A percentile compares a stretch with the other conserved stretches of the same genome.
Evolutionary conservation across 2,329 filamentous ascomycete genomes (phyloP).

Genomic region (Trichoderma gracile): DNA sequence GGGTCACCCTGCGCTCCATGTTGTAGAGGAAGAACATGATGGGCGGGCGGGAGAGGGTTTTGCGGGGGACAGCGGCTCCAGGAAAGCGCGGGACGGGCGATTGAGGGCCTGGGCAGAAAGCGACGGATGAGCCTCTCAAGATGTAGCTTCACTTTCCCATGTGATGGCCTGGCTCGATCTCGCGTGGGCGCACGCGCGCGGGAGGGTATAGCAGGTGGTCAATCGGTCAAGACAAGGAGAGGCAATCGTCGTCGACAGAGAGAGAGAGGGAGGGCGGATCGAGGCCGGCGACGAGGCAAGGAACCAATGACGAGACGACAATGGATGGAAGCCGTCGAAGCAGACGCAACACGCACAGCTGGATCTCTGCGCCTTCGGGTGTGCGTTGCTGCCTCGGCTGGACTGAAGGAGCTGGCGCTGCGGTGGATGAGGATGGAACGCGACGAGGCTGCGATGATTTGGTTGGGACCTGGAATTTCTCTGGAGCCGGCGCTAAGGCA

Average conservation of each 20-base stretch:
- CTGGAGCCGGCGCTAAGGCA: constrained; percentile 15
- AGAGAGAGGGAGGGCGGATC: neutral
- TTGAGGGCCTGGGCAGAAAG: neutral
- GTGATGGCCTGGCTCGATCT: neutral
- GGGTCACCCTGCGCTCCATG: constrained; percentile 88
- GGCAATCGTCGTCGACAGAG: constrained; percentile 2
- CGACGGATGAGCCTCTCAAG: neutral
- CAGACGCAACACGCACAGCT: constrained; percentile 22
- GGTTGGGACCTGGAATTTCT: constrained; percentile 15
- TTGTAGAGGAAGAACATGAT: constrained; percentile 98
- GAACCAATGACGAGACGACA: neutral
- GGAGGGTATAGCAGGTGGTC: neutral
- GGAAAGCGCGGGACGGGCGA: neutral
- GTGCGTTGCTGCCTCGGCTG: constrained; percentile 26
- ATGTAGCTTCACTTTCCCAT: constrained; percentile 6
- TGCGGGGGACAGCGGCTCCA: neutral
- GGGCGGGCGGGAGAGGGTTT: constrained; percentile 28
- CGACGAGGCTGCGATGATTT: constrained; percentile 27
- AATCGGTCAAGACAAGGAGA: neutral
- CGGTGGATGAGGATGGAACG: neutral
- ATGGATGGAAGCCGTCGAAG: constrained; percentile 6
- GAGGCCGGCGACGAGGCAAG: neutral
- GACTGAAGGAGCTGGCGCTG: neutral
- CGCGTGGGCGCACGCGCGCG: neutral
- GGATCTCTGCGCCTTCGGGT: constrained; percentile 19